These are phyloP conservation scores for Ailanthus altissimus DNA, from an alignment of 345 rosid species.

Conservation along the genomic window DNA sequence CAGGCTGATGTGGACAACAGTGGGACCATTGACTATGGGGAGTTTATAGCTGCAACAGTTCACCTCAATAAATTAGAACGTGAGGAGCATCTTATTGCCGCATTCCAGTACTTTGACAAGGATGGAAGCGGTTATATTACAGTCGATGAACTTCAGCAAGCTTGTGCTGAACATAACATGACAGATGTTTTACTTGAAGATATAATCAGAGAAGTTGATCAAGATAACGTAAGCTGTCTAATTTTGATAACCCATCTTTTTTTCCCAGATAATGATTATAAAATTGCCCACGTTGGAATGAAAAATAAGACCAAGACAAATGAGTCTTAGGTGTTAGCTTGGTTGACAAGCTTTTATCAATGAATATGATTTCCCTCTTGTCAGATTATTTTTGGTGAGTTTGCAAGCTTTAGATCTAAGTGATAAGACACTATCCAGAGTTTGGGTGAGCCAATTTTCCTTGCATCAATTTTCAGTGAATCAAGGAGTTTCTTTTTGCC, in stretches of 20 bases:
- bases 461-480: too few relatives aligned
- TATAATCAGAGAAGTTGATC: slow-evolving; percentile 92
- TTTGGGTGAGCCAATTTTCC: too few relatives aligned
- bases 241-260: neutral
- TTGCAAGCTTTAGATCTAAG: neutral
- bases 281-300: neutral
- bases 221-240: slow-evolving; percentile 76
- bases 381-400: neutral
- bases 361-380: neutral
- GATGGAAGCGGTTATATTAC: slow-evolving; percentile 96
- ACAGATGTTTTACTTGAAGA: slow-evolving; percentile 85
- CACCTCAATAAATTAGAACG: slow-evolving; percentile 95
- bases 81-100: slow-evolving; percentile 96
- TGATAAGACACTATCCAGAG: neutral
- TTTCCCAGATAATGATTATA: neutral
- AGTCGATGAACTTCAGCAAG: slow-evolving; percentile 95
- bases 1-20: slow-evolving; percentile 99
- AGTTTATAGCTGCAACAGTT: slow-evolving; percentile 94
- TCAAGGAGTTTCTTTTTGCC: neutral
- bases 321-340: neutral
- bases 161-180: slow-evolving; percentile 92
- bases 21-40: slow-evolving; percentile 94
- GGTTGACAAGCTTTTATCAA: neutral
- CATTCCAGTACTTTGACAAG: slow-evolving; percentile 92
- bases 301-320: neutral